Conservation (phyloP, 306 rosid species). For the Cucurbita moschata region DNA sequence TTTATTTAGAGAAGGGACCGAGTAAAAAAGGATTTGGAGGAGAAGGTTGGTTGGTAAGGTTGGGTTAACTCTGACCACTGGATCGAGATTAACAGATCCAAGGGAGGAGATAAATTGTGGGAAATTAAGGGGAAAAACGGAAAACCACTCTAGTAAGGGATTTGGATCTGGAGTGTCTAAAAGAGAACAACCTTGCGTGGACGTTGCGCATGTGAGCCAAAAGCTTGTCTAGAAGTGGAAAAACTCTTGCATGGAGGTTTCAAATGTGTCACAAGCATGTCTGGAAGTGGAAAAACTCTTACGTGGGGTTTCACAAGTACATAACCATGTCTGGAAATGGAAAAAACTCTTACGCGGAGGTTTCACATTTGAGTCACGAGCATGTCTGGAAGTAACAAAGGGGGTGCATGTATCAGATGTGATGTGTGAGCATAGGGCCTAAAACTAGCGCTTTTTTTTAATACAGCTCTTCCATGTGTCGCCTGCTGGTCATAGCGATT, state of each 20-base stretch:
- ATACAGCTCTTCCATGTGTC: not conserved
- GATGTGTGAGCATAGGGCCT: not conserved
- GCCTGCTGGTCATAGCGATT: not conserved
- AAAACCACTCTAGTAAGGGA: no score
- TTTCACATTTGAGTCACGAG: not conserved
- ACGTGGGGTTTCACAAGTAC: not conserved
- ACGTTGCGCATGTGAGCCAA: not conserved
- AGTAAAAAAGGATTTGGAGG: not conserved
- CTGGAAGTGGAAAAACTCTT: not conserved
- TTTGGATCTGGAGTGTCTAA: not conserved
- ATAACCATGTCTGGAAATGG: not conserved
- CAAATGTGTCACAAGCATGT: not conserved
- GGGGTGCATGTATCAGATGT: not conserved
- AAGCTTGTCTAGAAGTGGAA: not conserved
- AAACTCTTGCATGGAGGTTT: not conserved
- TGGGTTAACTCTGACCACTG: not conserved
- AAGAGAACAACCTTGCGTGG: not conserved
- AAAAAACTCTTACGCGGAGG: not conserved
- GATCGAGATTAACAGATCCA: not conserved
- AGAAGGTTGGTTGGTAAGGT: not conserved
- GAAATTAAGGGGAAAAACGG: no score
- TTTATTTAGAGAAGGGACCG: not conserved
- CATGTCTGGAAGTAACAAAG: not conserved
- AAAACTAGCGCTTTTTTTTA: not conserved
- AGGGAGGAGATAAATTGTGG: not conserved